Conservation (phyloP, 1,284 basidiomycete species). For the Ceraceosorus bombacis region DNA sequence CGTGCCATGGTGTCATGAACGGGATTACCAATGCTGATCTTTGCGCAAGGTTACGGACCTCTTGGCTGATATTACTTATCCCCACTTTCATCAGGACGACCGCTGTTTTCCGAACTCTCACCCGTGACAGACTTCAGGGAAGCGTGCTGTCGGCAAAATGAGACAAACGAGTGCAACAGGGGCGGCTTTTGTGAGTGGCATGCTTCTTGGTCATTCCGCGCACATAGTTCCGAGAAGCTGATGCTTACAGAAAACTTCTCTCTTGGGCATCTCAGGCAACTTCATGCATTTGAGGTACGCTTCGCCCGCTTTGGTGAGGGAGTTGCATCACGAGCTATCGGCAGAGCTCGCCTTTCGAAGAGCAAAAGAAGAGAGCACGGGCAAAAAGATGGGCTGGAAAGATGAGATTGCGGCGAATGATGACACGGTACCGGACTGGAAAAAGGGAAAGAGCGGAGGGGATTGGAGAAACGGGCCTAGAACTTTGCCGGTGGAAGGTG, state of each 20-base stretch:
- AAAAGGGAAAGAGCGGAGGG: slow-evolving; percentile 13
- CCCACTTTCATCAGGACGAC: slow-evolving; percentile 60
- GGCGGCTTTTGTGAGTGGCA: slow-evolving; percentile 59
- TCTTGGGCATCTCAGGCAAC: slow-evolving; percentile 53
- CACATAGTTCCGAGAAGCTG: no score
- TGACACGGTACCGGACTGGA: slow-evolving; percentile 2
- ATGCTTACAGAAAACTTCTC: no score
- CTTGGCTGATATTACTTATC: neutral
- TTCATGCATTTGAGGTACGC: slow-evolving; percentile 77
- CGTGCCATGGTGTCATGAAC: no score
- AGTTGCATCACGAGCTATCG: slow-evolving; percentile 38
- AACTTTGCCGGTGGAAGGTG: neutral
- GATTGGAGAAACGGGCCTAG: slow-evolving; percentile 12
- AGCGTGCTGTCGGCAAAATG: slow-evolving; percentile 83
- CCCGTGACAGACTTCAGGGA: slow-evolving; percentile 99
- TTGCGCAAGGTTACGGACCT: neutral
- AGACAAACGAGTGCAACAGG: slow-evolving; percentile 60
- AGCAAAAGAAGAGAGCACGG: no score
- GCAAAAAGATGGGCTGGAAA: slow-evolving; percentile 16
- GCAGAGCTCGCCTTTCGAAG: slow-evolving; percentile 22
- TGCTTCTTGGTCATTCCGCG: no score
- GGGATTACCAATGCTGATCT: no score
- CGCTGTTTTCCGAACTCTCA: slow-evolving; percentile 94
- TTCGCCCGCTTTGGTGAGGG: slow-evolving; percentile 21
- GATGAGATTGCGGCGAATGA: slow-evolving; percentile 15